These are phyloP conservation scores for Mycena latifolia DNA, from an alignment of 768 basidiomycete genomes.

Conservation along the genomic window DNA sequence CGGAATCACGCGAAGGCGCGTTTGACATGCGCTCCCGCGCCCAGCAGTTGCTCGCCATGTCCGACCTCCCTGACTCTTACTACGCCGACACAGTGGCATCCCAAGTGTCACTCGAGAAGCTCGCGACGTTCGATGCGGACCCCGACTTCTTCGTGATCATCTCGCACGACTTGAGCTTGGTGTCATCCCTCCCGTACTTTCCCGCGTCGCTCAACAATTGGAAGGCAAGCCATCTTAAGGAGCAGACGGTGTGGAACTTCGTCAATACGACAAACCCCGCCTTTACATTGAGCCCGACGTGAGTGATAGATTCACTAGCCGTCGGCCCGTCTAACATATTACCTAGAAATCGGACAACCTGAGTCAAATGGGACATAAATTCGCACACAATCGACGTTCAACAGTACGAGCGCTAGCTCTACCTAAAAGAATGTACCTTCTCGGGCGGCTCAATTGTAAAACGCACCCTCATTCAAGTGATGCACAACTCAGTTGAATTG, in stretches of 20 bases:
- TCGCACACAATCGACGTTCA: no score
- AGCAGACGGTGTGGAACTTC: slow-evolving; percentile 26
- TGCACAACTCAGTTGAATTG: no score
- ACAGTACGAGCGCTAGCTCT: no score
- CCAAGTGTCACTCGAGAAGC: slow-evolving; percentile 24
- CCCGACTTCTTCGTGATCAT: slow-evolving; percentile 32
- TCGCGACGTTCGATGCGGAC: slow-evolving; percentile 33
- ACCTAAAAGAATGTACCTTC: no score
- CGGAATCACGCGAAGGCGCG: neutral
- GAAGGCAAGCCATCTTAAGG: slow-evolving; percentile 23
- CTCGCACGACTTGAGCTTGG: slow-evolving; percentile 30
- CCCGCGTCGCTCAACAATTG: slow-evolving; percentile 23
- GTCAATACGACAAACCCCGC: slow-evolving; percentile 15
- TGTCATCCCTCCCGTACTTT: slow-evolving; percentile 12
- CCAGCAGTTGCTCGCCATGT: slow-evolving; percentile 18
- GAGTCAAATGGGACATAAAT: no score
- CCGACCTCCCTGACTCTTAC: slow-evolving; percentile 22
- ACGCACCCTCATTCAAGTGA: no score
- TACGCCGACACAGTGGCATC: slow-evolving; percentile 19
- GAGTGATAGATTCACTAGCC: no score
- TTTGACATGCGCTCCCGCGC: slow-evolving; percentile 32
- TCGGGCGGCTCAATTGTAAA: no score
- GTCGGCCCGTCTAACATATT: no score
- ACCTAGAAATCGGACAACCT: no score
- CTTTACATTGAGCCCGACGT: slow-evolving; percentile 19